phyloP scores from a whole-genome alignment of 2,329 filamentous ascomycete genomes.

The Ophiostoma sp. region DNA sequence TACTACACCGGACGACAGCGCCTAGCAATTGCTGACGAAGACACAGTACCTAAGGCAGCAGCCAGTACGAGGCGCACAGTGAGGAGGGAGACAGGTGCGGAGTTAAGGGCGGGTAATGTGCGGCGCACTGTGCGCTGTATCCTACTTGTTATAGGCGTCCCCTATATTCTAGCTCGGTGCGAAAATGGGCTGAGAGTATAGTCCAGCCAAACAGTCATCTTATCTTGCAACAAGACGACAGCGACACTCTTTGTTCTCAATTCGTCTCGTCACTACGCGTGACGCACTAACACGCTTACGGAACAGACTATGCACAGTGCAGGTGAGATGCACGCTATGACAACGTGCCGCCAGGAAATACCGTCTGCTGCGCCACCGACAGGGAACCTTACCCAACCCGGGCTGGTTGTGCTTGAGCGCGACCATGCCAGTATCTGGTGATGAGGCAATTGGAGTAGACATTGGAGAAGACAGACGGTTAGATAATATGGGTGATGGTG shows the following conservation, averaged over 20 bases:
- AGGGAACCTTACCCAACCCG: conserved; percentile 7
- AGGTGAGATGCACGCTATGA: conserved; percentile 5
- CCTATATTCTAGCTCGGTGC: background rate
- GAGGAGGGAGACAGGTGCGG: background rate
- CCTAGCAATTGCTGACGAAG: background rate
- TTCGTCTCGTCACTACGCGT: background rate
- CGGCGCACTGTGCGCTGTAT: background rate
- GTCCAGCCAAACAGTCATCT: too few species aligned
- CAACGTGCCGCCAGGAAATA: conserved; percentile 16
- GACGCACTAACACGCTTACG: conserved; percentile 4
- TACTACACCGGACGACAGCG: too few species aligned
- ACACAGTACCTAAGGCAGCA: background rate
- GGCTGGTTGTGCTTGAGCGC: background rate
- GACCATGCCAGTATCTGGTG: background rate
- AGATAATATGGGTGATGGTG: background rate
- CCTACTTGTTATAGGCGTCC: background rate
- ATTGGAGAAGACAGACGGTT: background rate
- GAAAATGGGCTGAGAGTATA: background rate
- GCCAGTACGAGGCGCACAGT: background rate
- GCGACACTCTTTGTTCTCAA: background rate
- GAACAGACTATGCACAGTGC: background rate
- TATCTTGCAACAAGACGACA: too few species aligned
- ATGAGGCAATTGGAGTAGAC: background rate
- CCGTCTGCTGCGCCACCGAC: conserved; percentile 20
- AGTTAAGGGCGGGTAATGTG: background rate